Conservation (phyloP, 83 land plant species). For the Picea mariana region DNA sequence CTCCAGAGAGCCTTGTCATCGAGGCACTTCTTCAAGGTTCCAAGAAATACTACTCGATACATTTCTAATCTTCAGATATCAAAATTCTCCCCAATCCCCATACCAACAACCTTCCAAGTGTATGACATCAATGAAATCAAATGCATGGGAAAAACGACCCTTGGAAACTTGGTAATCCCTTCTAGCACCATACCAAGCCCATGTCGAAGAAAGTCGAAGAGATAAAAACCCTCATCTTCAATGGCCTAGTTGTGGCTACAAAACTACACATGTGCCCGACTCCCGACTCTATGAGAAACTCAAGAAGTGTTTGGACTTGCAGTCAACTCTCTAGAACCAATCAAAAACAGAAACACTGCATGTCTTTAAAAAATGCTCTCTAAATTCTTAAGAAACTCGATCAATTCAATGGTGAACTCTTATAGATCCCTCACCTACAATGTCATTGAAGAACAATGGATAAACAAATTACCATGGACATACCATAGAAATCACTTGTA, state of each 20-base stretch:
- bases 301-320: no score
- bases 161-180: conserved; percentile 26
- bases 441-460: no score
- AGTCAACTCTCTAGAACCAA: no score
- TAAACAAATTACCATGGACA: no score
- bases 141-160: conserved; percentile 29
- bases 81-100: conserved; percentile 17
- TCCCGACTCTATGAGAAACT: no score
- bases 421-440: no score
- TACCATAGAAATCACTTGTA: no score
- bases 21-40: conserved; percentile 36
- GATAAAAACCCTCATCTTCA: conserved; percentile 14
- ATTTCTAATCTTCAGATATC: not conserved
- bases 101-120: conserved; percentile 18
- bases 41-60: conserved; percentile 30
- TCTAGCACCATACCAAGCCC: conserved; percentile 25
- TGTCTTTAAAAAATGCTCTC: no score
- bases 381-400: no score
- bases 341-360: no score
- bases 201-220: conserved; percentile 26
- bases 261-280: not conserved
- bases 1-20: conserved; percentile 43
- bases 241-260: conserved; percentile 3
- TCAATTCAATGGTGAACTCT: no score
- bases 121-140: conserved; percentile 23